These are phyloP conservation scores for Globisporangium echinulatum DNA, from an alignment of 352 stramenopile species.

Conservation along the genomic window DNA sequence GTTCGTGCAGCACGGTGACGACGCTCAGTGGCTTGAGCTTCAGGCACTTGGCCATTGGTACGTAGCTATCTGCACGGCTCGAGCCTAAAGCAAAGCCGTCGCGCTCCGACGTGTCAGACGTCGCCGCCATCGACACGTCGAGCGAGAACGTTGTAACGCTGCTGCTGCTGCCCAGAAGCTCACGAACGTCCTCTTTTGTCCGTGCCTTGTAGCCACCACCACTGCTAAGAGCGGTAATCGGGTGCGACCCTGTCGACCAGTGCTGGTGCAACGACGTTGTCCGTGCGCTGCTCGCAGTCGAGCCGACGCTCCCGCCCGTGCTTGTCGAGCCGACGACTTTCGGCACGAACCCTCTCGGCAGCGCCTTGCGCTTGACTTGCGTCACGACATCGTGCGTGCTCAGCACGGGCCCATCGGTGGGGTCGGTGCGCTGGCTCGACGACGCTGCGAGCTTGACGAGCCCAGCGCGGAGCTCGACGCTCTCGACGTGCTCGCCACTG, in stretches of 20 bases:
- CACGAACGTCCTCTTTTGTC: constrained; percentile 38
- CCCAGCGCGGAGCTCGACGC: neutral
- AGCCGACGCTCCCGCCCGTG: constrained; percentile 3
- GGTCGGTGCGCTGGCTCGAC: neutral
- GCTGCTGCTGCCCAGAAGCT: constrained; percentile 13
- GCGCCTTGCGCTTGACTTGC: constrained; percentile 23
- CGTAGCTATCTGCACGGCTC: too few relatives aligned
- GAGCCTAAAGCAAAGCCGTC: constrained; percentile 2
- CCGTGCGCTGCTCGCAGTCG: constrained; percentile 1
- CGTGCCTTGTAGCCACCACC: constrained; percentile 18
- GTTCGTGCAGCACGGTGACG: constrained; percentile 27
- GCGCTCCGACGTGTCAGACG: constrained; percentile 15
- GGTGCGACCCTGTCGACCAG: constrained; percentile 13
- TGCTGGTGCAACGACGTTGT: constrained; percentile 10
- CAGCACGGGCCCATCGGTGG: neutral
- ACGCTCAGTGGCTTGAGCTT: constrained; percentile 48
- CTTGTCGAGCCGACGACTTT: constrained; percentile 16
- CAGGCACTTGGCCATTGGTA: constrained; percentile 23
- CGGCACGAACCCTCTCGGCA: constrained; percentile 18
- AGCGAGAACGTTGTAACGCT: constrained; percentile 21
- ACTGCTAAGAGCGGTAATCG: neutral
- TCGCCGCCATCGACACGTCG: constrained; percentile 23
- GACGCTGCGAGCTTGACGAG: neutral
- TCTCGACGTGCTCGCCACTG: neutral
- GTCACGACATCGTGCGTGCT: constrained; percentile 12